phyloP scores from a whole-genome alignment of 2,329 filamentous ascomycete species.

The Pyrenophora tritici-repentis region DNA sequence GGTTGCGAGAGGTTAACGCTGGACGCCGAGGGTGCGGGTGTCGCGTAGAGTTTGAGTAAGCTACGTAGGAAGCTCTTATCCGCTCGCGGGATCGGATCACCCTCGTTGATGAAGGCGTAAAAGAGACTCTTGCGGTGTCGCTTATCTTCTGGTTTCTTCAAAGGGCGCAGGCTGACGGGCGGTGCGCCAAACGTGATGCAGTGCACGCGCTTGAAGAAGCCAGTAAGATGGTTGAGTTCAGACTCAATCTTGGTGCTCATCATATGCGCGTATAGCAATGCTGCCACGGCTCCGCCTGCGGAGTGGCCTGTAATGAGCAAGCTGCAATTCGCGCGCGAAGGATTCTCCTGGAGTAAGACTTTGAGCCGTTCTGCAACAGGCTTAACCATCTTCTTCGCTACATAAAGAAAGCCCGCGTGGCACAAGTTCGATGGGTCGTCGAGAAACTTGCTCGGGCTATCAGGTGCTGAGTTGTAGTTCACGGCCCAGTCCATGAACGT shows the following conservation, averaged over 20 bases:
- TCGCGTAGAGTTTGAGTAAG: constrained; percentile 71
- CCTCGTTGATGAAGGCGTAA: constrained; percentile 81
- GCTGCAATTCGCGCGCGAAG: constrained; percentile 66
- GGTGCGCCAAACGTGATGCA: constrained; percentile 87
- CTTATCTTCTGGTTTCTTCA: constrained; percentile 60
- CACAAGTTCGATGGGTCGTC: constrained; percentile 79
- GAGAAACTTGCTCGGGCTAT: constrained; percentile 70
- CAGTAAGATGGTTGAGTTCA: constrained; percentile 71
- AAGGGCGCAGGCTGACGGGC: constrained; percentile 72
- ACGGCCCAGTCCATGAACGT: constrained; percentile 86
- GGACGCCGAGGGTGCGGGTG: constrained; percentile 57
- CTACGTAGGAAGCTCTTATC: constrained; percentile 77
- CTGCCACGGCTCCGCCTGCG: constrained; percentile 82
- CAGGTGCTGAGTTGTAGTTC: constrained; percentile 73
- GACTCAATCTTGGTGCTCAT: constrained; percentile 65
- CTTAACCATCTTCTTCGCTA: constrained; percentile 74
- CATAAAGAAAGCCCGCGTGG: constrained; percentile 78
- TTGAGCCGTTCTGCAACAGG: constrained; percentile 74
- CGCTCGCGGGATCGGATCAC: constrained; percentile 77
- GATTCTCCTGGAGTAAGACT: constrained; percentile 73
- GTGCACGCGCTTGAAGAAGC: constrained; percentile 76
- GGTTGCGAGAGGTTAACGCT: constrained; percentile 28
- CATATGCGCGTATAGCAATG: constrained; percentile 82
- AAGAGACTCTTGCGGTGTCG: constrained; percentile 70
- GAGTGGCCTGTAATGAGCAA: constrained; percentile 85